Evolutionary conservation across 164 flowering plant species (phyloP), one percentile per base, ranked within the genome.

Genomic region (Vitis rotundifolia): DNA sequence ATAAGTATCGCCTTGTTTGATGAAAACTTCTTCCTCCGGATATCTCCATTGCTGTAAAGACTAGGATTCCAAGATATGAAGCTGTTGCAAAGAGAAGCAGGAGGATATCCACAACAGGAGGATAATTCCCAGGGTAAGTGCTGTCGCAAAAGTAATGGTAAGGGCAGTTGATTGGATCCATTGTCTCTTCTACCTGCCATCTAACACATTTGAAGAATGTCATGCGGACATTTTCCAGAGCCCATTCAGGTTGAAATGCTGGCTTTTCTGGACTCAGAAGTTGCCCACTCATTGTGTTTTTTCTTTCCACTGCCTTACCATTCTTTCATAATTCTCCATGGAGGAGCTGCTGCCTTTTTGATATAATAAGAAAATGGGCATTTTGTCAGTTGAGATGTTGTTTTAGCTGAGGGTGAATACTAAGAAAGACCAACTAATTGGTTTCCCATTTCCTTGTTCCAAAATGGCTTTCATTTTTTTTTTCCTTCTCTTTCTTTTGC

Each of bases 141-240:
- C 84, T 84, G 70, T 83, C 83, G 55, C 90, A 84, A 81, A 63
- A 84, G 76, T 86, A 85, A 57, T 86, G 88, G 61, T 72, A 83
- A 59, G 88, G 88, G 75, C 90, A 86, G 74, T 64, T 61, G 62
- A 78, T 37, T 19, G 84, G 85, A 71, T 86, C 88, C 68, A 81
- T 47, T 54, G 88, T 86, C 61, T 84, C 85, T 74, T 86, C 88
- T 1, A 78, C 68, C 58, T 86, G 88, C 88, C 87, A 86, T 72
- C 80, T 76, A 37, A 71, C 61, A 61, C 90, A 86, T 58, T 83
- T 84, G 84, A 81, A 80, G 82, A 86, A 85, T 15, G 80, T 68
- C 2, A 64, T 59, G 12, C 62, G 77, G 68, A 80, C 37, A 64
- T 79, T 81, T 65, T 75, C 80, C 29, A 48, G 44, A n/a, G 59